These are phyloP conservation scores for Striga asiatica DNA, from an alignment of 257 asterid genomes.

Conservation along the genomic window DNA sequence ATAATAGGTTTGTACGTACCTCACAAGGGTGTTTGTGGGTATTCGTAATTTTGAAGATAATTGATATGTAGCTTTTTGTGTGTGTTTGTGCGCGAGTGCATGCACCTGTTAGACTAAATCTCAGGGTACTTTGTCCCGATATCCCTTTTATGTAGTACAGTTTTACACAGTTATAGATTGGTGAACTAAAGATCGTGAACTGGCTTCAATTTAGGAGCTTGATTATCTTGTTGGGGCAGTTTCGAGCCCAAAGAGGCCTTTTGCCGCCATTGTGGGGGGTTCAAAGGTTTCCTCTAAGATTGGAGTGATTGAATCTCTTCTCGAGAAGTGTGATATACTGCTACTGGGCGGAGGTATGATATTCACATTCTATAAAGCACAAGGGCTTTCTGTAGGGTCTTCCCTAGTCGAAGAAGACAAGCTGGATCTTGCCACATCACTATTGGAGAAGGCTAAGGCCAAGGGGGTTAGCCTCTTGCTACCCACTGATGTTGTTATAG, in stretches of 20 bases:
- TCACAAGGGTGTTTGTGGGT: neutral
- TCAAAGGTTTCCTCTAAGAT: conserved; percentile 89
- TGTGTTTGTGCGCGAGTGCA: neutral
- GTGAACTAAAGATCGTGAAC: neutral
- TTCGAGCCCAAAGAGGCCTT: conserved; percentile 66
- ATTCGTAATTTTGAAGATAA: neutral
- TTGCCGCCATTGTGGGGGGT: conserved; percentile 91
- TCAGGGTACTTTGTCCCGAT: neutral
- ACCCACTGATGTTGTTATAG: conserved; percentile 71
- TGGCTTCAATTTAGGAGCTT: conserved; percentile 38
- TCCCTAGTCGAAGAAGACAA: conserved; percentile 92
- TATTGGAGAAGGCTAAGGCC: conserved; percentile 64
- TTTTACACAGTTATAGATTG: neutral
- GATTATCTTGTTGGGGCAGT: conserved; percentile 87
- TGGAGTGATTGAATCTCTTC: conserved; percentile 80
- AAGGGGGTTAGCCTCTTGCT: conserved; percentile 71
- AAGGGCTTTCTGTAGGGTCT: conserved; percentile 77
- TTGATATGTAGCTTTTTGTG: neutral
- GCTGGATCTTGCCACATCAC: conserved; percentile 70
- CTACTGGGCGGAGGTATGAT: conserved; percentile 91
- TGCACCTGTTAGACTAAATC: neutral
- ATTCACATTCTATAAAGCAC: conserved; percentile 88
- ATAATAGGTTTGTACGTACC: neutral
- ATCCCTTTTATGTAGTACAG: neutral
- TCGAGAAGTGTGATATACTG: conserved; percentile 61